phyloP scores from a whole-genome alignment of 192 early-diverging fungal species.

The Geranomyces michiganensis region DNA sequence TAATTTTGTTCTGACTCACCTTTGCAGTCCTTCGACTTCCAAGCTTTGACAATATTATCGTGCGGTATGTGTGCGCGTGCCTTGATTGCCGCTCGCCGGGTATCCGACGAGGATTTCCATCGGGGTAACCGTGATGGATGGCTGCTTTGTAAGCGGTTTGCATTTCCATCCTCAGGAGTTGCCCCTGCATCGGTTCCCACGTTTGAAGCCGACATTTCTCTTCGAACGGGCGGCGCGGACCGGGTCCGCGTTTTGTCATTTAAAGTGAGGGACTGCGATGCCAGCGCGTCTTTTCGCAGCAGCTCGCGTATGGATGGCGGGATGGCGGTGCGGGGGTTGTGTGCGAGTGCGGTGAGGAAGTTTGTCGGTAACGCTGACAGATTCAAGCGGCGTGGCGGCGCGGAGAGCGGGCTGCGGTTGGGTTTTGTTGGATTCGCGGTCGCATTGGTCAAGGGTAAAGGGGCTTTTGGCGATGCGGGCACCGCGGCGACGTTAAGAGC shows the following conservation, averaged over 20 bases:
- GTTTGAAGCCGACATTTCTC: neutral
- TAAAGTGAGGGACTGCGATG: neutral
- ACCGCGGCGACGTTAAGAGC: neutral
- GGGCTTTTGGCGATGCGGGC: neutral
- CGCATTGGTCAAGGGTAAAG: neutral
- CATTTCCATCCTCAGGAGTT: too few relatives aligned
- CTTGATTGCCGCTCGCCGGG: neutral
- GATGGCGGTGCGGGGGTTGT: neutral
- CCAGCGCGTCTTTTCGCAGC: constrained; percentile 14
- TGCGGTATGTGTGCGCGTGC: neutral
- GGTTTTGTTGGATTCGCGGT: neutral
- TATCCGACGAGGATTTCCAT: neutral
- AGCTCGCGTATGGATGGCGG: constrained; percentile 2
- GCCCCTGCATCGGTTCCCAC: neutral
- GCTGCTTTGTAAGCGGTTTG: neutral
- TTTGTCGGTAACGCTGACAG: neutral
- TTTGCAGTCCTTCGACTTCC: neutral
- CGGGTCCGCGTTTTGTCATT: neutral
- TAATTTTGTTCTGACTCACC: neutral
- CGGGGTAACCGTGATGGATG: constrained; percentile 4
- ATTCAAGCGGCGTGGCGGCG: neutral
- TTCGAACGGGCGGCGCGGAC: constrained; percentile 2
- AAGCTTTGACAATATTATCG: constrained; percentile 2
- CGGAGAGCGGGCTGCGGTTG: neutral
- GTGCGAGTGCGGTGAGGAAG: neutral